Conservation (phyloP, 139 green algal genomes). For the Astrephomene gubernaculifera region DNA sequence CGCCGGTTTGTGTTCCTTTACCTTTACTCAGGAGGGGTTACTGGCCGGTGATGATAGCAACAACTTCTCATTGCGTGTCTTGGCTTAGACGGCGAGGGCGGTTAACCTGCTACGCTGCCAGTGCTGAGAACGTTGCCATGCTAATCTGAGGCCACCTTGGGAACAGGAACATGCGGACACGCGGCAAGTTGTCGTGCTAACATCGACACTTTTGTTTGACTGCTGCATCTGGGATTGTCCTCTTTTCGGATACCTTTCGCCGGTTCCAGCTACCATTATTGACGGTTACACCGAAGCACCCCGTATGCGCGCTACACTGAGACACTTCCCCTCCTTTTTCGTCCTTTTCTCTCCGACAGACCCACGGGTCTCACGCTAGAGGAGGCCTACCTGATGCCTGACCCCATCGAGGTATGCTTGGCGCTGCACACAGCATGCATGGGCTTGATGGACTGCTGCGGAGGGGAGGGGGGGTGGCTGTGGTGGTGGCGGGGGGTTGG, state of each 20-base stretch:
- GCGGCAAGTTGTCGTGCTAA: background rate
- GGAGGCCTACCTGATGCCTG: slow-evolving; percentile 20
- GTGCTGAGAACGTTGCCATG: slow-evolving; percentile 29
- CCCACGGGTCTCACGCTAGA: slow-evolving; percentile 22
- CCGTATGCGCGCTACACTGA: background rate
- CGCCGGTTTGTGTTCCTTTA: background rate
- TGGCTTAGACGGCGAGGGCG: background rate
- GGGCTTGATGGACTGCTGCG: background rate
- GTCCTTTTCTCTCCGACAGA: background rate
- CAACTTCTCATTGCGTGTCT: slow-evolving; percentile 35
- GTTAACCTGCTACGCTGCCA: background rate
- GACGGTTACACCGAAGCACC: background rate
- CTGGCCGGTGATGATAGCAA: slow-evolving; percentile 18
- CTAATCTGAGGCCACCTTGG: slow-evolving; percentile 30
- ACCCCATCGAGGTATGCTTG: slow-evolving; percentile 32
- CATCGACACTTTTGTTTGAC: background rate
- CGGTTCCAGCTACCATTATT: background rate
- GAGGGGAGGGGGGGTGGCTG: background rate
- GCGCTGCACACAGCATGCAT: background rate
- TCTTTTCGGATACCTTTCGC: background rate
- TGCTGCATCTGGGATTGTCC: too few species aligned
- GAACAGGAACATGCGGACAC: too few species aligned
- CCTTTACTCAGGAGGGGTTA: background rate
- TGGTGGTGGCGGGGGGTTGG: background rate
- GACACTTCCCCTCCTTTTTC: background rate